Base-by-base conservation (phyloP, 176 grass and related monocot species). In the Musa acuminata region DNA sequence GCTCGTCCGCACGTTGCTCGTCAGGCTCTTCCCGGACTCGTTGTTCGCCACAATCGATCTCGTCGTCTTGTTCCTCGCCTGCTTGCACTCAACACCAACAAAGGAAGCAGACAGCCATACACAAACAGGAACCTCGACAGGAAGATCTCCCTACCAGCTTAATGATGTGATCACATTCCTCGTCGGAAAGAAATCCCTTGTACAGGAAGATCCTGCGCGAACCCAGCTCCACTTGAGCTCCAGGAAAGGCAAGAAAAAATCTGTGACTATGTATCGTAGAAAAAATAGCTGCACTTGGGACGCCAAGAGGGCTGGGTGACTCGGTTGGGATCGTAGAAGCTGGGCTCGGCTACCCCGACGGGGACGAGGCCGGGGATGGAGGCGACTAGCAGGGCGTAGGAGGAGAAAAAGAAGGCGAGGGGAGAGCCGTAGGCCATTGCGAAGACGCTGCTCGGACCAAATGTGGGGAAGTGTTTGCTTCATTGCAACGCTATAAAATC, bases 231-330 rank as follows among this genome's bases (percentile, higher is more conserved):
- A 12, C 8, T 19, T 69, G 22, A 69, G 23, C 16, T 6, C 27
- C 67, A 49, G 3, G 24, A n/a, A 20, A 69, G 67, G 6, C 8
- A 9, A n/a, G 23, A n/a, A 29, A 17, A 69, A n/a, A 49, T 49
- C 14, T 27, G 67, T 49, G 67, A 17, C 16, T 35, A 35, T 35
- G 35, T 59, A 17, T 59, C 16, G 16, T 2, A 17, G 54, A 57
- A 13, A 57, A 16, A 57, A n/a, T n/a, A 59, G 55, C 2, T 24
- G 43, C 51, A 76, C 74, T 58, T 76, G 29, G 74, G 74, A 8
- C n/a, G 17, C 74, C 74, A 64, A 51, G 58, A 62, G 59, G 52
- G 59, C 48, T 77, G 74, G 59, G 3, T 20, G 74, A 77, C 74
- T 12, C 59, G 59, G 8, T 16, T 51, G 17, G 29, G 74, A 48